phyloP scores from a whole-genome alignment of 192 early-diverging fungal species.

The Dissophora globulifera region DNA sequence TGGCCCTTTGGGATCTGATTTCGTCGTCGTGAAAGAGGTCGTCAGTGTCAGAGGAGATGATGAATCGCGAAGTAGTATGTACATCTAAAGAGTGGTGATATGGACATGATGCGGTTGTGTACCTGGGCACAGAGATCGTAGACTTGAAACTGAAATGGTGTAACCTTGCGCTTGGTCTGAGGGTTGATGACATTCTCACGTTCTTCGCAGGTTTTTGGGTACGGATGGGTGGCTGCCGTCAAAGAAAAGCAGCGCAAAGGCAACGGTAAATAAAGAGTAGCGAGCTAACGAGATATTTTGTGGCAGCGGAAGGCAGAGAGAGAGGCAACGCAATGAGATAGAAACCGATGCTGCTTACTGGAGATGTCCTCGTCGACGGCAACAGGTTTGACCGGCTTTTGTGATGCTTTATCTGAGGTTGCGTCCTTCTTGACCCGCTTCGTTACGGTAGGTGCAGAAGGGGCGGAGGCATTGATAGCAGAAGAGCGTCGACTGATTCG shows the following conservation, averaged over 20 bases:
- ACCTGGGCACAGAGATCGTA: constrained; percentile 75
- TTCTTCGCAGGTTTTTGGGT: constrained; percentile 56
- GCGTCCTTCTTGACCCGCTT: background rate
- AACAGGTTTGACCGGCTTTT: constrained; percentile 1
- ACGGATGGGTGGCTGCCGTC: constrained; percentile 48
- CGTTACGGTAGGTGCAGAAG: background rate
- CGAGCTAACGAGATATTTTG: too few species aligned
- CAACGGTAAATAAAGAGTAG: background rate
- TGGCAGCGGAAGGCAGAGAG: too few species aligned
- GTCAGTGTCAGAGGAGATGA: too few species aligned
- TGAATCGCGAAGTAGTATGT: too few species aligned
- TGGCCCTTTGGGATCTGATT: constrained; percentile 69
- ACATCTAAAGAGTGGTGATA: too few species aligned
- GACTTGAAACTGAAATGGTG: constrained; percentile 77
- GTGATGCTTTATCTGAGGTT: too few species aligned
- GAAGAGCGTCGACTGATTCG: too few species aligned
- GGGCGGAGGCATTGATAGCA: constrained; percentile 21
- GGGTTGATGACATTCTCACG: constrained; percentile 62
- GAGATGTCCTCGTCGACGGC: constrained; percentile 34
- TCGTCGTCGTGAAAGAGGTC: too few species aligned
- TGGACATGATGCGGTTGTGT: constrained; percentile 1
- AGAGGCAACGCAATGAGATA: too few species aligned
- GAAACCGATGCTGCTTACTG: constrained; percentile 5
- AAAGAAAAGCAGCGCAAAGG: too few species aligned
- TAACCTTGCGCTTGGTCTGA: constrained; percentile 68